Evolutionary conservation across 768 basidiomycete species (phyloP), one percentile per base, ranked within the genome.

Genomic region (Lyophyllum atratum): DNA sequence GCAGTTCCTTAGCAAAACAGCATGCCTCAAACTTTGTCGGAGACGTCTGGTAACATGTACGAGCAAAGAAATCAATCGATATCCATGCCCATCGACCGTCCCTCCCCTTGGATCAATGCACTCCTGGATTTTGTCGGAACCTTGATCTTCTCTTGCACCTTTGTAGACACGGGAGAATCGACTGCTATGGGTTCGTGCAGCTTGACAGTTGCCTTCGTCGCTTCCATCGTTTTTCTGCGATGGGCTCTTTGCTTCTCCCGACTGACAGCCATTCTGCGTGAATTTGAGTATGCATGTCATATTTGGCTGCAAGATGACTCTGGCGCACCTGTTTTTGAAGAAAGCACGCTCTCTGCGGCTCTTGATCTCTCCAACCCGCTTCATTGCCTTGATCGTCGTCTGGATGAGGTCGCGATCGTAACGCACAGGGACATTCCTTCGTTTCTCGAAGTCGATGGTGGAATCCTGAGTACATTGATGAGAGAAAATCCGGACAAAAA

Each of bases 391-490:
- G 72, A 98, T 81, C 10, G 97, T 98, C 2, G 92, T 95, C 70
- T 91, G 84, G 51, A 98, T 79, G 50, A 98, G 76, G 56, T 98
- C 93, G 68, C 97, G 89, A 77, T 98, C 87, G 79, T 99, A 99
- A 68, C 95, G 89, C 56, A 99, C 90, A 25, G 97, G 97, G 17
- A 97, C 87, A 70, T 99, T 98, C 73, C 97, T 85, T 62, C 97
- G 88, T 76, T 99, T 99, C 81, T 99, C 97, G 72, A 99, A 99
- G 67, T 96, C 95, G 70, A 98, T 94, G 3, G 96, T 98, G 2
- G 95, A 92, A 76, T 99, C 97, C 96, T 98, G 60, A 4, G 14
- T 17, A 10, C 9, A 24, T 29, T 49, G 40, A 15, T 49, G 49
- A 43, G 58, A 54, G 45, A 53, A 40, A 37, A 37, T 29, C n/a